Base-by-base conservation (phyloP, 345 rosid species). In the Citrus reticulata region DNA sequence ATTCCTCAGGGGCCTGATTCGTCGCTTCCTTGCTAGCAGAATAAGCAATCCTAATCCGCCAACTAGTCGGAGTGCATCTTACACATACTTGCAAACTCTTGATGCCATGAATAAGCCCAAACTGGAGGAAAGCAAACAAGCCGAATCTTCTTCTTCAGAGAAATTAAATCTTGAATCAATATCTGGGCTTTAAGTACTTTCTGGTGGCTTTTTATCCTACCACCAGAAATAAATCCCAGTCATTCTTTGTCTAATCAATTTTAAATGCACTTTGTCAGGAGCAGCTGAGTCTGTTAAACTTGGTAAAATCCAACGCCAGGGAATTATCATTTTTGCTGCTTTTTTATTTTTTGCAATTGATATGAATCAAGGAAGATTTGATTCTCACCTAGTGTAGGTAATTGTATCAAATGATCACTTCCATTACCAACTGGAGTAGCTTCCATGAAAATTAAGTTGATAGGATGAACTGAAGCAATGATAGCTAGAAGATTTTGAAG, bases 1-100 rank as follows among this genome's bases (percentile, higher is more conserved):
- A 19, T 93, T 94, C 80, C 91, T 97, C 59, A 87, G 98, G 81
- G 91, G 95, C 73, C 87, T 97, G 72, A 93, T 97, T 80, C 95
- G 94, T 19, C 96, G 99, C 73, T 94, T 97, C 88, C 91, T 97
- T 59, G 91, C 98, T 40, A 97, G 99, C 86, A 91, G 92, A 85
- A 93, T 94, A 80, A 94, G 93, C 90, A 97, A 88, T 80, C 94
- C 98, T 4, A 82, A 85, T 71, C 81, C 90, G 75, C 84, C 93
- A 77, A 72, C 86, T 20, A 85, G 80, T 72, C 84, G 86, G 49
- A 86, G 25, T 77, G 87, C 98, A 74, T 93, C 98, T n/a, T 93
- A 89, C 78, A 78, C 88, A 9, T 88, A 92, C 82, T 84, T 94
- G 83, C 94, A 83, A 77, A 84, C 90, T 61, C 88, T 91, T 13